These are phyloP conservation scores for Helicostylum pulchrum DNA, from an alignment of 192 early-diverging fungal genomes.

Conservation along the genomic window DNA sequence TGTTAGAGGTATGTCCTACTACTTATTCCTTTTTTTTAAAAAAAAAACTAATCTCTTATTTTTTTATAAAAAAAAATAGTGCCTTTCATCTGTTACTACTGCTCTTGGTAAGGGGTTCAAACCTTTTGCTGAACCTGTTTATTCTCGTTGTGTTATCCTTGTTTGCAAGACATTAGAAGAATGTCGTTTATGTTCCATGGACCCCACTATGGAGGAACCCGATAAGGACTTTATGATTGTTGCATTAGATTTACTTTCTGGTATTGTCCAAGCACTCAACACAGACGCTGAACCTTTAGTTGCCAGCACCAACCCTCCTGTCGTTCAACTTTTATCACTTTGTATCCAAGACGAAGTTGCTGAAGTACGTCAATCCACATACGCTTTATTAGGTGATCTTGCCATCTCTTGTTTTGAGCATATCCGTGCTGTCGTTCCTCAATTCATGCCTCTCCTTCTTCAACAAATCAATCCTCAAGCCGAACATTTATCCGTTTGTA, in stretches of 20 bases:
- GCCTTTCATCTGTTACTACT: conserved; percentile 54
- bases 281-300: conserved; percentile 73
- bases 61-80: conserved; percentile 25
- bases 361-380: conserved; percentile 94
- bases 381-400: conserved; percentile 95
- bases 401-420: conserved; percentile 86
- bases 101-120: conserved; percentile 84
- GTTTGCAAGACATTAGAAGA: conserved; percentile 78
- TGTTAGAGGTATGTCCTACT: conserved; percentile 69
- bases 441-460: conserved; percentile 77
- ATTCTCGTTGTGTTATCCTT: conserved; percentile 85
- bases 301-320: conserved; percentile 61
- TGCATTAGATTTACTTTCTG: conserved; percentile 90
- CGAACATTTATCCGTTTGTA: conserved; percentile 84
- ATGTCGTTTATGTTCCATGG: conserved; percentile 51
- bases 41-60: background rate
- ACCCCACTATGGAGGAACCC: conserved; percentile 61
- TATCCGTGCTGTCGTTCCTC: conserved; percentile 75
- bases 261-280: conserved; percentile 89
- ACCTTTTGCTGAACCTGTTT: conserved; percentile 82
- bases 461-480: conserved; percentile 69
- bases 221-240: conserved; percentile 98
- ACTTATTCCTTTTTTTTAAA: conserved; percentile 6
- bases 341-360: conserved; percentile 67
- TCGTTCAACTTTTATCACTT: conserved; percentile 75